phyloP scores from a whole-genome alignment of 768 basidiomycete species.

The Rhizopogon vesiculosus region DNA sequence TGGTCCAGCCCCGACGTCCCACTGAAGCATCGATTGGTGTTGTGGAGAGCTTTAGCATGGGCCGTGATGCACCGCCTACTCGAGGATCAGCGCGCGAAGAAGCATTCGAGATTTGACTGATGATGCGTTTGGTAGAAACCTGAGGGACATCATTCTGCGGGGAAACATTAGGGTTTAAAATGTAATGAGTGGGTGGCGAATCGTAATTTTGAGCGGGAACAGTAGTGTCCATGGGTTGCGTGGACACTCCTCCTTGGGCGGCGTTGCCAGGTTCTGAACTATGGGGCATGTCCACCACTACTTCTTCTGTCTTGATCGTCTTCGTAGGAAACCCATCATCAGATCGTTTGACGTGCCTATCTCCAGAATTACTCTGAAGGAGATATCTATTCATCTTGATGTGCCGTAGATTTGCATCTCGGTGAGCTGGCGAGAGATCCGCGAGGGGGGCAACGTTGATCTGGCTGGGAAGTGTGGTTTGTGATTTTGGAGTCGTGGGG shows the following conservation, averaged over 20 bases:
- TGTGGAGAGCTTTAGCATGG: not conserved
- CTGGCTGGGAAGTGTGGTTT: conserved; percentile 13
- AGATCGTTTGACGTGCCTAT: conserved; percentile 20
- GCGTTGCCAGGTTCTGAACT: not conserved
- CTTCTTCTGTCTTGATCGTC: conserved; percentile 19
- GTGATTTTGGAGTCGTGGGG: conserved; percentile 19
- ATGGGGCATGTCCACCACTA: conserved; percentile 3
- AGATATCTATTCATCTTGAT: conserved; percentile 20
- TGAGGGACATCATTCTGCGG: not conserved
- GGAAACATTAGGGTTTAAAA: conserved; percentile 7
- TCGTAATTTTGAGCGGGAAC: not conserved
- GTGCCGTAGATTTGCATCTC: conserved; percentile 26
- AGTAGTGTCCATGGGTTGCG: not conserved
- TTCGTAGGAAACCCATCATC: not conserved
- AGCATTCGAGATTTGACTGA: not conserved
- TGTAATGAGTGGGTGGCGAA: conserved; percentile 18
- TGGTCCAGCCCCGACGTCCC: conserved; percentile 1
- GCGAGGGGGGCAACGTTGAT: conserved; percentile 11
- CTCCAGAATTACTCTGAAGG: conserved; percentile 20
- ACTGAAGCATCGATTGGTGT: conserved; percentile 2
- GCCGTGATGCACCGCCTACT: not conserved
- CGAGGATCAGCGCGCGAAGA: not conserved
- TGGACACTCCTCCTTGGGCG: not conserved
- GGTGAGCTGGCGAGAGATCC: conserved; percentile 19
- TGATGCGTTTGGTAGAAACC: not conserved